Percentiles rank a stretch among this genome's conserved stretches.
Conservation (phyloP, 1,284 basidiomycete species). For the Apiotrichum mycotoxinovorans region DNA sequence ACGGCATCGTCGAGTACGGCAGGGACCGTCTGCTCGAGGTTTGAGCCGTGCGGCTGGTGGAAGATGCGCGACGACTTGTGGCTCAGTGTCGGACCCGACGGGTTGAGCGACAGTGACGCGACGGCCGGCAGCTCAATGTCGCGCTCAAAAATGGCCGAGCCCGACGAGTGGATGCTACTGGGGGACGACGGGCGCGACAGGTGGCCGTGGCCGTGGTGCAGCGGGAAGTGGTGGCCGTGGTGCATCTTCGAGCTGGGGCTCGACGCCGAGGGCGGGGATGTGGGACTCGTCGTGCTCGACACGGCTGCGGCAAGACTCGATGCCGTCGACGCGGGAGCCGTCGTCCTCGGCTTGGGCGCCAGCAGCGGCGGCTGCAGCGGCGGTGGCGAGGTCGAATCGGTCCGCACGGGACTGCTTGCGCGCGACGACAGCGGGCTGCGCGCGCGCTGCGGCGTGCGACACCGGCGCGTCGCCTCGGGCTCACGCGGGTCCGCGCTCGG, state of each 20-base stretch:
- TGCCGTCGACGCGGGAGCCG: background rate
- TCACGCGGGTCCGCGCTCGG: slow-evolving; percentile 45
- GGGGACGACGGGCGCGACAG: slow-evolving; percentile 38
- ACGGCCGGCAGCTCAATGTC: slow-evolving; percentile 46
- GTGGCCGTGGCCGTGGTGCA: slow-evolving; percentile 18
- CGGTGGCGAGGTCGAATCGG: slow-evolving; percentile 13
- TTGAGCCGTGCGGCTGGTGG: slow-evolving; percentile 39
- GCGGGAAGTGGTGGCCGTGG: slow-evolving; percentile 11
- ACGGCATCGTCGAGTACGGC: slow-evolving; percentile 49
- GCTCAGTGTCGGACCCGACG: slow-evolving; percentile 24
- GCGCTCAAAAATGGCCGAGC: slow-evolving; percentile 49
- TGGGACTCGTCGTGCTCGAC: background rate
- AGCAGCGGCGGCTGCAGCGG: slow-evolving; percentile 20
- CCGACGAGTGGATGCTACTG: slow-evolving; percentile 42
- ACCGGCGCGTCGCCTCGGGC: slow-evolving; percentile 33
- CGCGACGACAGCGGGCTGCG: slow-evolving; percentile 37
- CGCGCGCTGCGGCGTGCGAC: slow-evolving; percentile 36
- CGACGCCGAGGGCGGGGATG: background rate
- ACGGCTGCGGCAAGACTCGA: background rate
- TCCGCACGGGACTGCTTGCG: slow-evolving; percentile 29
- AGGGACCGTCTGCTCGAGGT: slow-evolving; percentile 45
- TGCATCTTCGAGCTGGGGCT: background rate
- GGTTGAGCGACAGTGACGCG: slow-evolving; percentile 34
- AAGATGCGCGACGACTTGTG: slow-evolving; percentile 42
- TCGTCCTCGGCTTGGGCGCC: slow-evolving; percentile 14